Evolutionary conservation across 345 rosid genomes (phyloP).

Genomic region (Gynandropsis gynandra): DNA sequence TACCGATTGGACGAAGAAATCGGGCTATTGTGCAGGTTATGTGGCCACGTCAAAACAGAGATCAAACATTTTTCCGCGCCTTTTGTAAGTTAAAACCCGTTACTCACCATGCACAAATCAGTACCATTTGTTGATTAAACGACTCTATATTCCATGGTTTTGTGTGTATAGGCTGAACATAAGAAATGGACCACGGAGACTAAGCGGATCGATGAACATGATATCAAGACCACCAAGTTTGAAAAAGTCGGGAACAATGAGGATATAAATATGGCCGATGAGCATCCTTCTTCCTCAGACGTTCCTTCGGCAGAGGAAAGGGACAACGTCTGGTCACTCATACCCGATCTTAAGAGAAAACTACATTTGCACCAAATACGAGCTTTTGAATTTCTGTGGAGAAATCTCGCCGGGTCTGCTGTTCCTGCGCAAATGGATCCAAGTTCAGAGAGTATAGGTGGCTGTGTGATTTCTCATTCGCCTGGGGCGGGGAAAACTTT

Average conservation of each 20-base stretch:
- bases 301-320: constrained; percentile 34
- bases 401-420: constrained; percentile 66
- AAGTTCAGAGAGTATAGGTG: constrained; percentile 50
- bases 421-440: constrained; percentile 52
- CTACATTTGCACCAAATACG: constrained; percentile 68
- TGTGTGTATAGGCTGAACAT: constrained; percentile 30
- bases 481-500: constrained; percentile 96
- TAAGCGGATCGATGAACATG: constrained; percentile 30
- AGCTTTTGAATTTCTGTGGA: constrained; percentile 94
- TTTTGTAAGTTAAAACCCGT: constrained; percentile 59
- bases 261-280: constrained; percentile 25
- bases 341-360: constrained; percentile 63
- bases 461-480: constrained; percentile 89
- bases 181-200: constrained; percentile 38
- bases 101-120: neutral
- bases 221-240: constrained; percentile 22
- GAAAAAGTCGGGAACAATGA: constrained; percentile 31
- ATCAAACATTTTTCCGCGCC: constrained; percentile 62
- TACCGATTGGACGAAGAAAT: constrained; percentile 68
- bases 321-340: constrained; percentile 74
- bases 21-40: constrained; percentile 57
- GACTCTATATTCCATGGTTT: constrained; percentile 6
- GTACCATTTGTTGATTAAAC: neutral
- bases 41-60: constrained; percentile 74
- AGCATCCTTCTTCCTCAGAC: constrained; percentile 21